Evolutionary conservation across 1,139 yeast genomes (phyloP), one percentile per base, ranked within the genome.

Genomic region (Komagataea norvegica): DNA sequence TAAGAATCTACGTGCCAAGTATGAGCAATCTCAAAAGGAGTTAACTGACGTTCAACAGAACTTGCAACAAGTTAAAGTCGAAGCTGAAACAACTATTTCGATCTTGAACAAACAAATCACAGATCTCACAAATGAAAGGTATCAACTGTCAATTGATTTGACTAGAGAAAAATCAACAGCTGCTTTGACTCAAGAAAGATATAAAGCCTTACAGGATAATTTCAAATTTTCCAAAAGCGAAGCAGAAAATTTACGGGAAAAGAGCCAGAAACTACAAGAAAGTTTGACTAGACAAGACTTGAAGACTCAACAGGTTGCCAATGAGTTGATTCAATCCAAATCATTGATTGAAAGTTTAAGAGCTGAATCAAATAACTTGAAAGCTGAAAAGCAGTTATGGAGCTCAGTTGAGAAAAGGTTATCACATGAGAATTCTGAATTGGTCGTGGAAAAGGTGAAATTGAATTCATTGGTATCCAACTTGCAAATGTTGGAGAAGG

Each of bases 391-490:
- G 43, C 61, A 67, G 3, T 55, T 79, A 33, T 67, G 76, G 64
- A 60, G 64, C 33, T 55, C 76, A 1, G 56, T 74, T 25, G 80
- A 78, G 44, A 57, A 61, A 13, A 66, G 82, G n/a, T 59, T 83
- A 35, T 62, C 70, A 25, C 64, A 64, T 20, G 91, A 83, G 43
- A 67, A 77, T 34, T 60, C 64, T 5, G 72, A 68, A 26, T 63
- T 84, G 41, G 62, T 69, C 36, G 67, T 68, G 6, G 95, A 87
- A 52, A 78, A 78, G 51, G 60, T 70, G 9, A 72, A 77, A 38
- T 64, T 86, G 32, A 79, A 71, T 46, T 72, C 74, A 7, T 66
- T 80, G 44, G 69, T 84, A n/a, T 58, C 73, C 17, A 82, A 74
- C 50, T 62, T 84, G 40, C 89, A 84, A 56, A 50, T 72, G 1